Base-by-base conservation (phyloP, 208 protist genomes). In the Trypanosoma grayi region DNA sequence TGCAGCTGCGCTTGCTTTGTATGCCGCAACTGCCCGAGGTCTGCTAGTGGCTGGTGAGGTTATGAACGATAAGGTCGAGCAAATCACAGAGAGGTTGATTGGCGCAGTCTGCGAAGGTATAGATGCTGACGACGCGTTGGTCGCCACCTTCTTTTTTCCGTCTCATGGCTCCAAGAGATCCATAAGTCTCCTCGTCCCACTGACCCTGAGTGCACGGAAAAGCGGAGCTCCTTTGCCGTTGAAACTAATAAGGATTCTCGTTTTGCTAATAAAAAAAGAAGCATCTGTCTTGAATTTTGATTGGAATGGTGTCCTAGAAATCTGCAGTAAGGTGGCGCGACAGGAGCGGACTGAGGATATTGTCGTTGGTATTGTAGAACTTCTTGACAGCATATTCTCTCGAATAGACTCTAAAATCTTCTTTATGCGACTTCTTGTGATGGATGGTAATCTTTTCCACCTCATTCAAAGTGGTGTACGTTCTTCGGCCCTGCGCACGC, bases 1-100 rank as follows among this genome's bases (percentile, higher is more conserved):
- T 31, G 20, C 28, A 27, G 25, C 22, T 13, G 30, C 58, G 27
- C 28, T 60, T 7, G 31, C 47, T 13, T 37, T 64, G 9, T 33
- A 39, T 36, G 46, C 65, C 36, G 65, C 65, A 8, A 37, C 43
- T 51, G 56, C 50, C 18, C 55, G 65, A 20, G 65, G 65, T 36
- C 40, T 71, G 4, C 22, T 60, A 24, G 27, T 2, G 9, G 18
- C 11, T 52, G 57, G 48, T 27, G 18, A 46, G 25, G 46, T 7
- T 22, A 47, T 22, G n/a, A 39, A 45, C n/a, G 65, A 53, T 5
- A 36, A 24, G 5, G 24, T 71, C 9, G 34, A 51, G 34, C 0
- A 9, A 25, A 71, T 70, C 39, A 58, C 36, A 22, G 22, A 53
- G 10, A 14, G 37, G 8, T 45, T 71, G n/a, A 4, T 56, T 36